Evolutionary conservation across 345 rosid genomes (phyloP).

Genomic region (Citrus glauca): DNA sequence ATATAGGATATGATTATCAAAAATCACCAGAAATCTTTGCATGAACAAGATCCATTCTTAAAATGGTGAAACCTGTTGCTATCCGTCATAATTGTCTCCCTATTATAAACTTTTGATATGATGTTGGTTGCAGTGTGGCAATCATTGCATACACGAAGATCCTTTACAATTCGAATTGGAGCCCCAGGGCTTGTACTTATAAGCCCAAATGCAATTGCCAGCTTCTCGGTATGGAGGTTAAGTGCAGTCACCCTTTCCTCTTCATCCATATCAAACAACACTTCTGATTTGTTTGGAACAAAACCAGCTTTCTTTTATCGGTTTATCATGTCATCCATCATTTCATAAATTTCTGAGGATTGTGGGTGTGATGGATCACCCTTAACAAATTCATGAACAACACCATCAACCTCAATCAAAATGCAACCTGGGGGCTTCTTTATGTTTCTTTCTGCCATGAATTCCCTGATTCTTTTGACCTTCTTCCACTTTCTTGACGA

Average conservation of each 20-base stretch:
- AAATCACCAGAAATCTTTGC: constrained; percentile 1
- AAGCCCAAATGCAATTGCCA: constrained; percentile 26
- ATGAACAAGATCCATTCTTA: constrained; percentile 16
- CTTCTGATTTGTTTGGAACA: constrained; percentile 25
- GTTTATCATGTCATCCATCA: constrained; percentile 25
- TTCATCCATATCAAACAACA: constrained; percentile 25
- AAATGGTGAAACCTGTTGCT: constrained; percentile 14
- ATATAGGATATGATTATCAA: background rate
- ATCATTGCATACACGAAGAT: constrained; percentile 17
- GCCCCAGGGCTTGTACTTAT: constrained; percentile 1
- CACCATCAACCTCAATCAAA: constrained; percentile 23
- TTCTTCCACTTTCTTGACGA: constrained; percentile 12
- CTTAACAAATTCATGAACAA: constrained; percentile 15
- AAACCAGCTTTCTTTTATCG: constrained; percentile 20
- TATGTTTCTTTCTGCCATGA: constrained; percentile 14
- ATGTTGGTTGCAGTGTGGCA: constrained; percentile 17
- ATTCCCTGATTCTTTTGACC: constrained; percentile 14
- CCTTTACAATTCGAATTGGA: constrained; percentile 26
- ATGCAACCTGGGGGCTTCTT: constrained; percentile 23
- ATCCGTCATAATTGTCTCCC: constrained; percentile 14
- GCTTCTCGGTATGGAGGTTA: constrained; percentile 27
- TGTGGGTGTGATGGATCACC: constrained; percentile 16
- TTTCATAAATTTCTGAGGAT: constrained; percentile 11
- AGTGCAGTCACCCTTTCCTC: constrained; percentile 27
- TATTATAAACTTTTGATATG: constrained; percentile 9